phyloP scores from a whole-genome alignment of 768 basidiomycete species.

The Multifurca ochricompacta region DNA sequence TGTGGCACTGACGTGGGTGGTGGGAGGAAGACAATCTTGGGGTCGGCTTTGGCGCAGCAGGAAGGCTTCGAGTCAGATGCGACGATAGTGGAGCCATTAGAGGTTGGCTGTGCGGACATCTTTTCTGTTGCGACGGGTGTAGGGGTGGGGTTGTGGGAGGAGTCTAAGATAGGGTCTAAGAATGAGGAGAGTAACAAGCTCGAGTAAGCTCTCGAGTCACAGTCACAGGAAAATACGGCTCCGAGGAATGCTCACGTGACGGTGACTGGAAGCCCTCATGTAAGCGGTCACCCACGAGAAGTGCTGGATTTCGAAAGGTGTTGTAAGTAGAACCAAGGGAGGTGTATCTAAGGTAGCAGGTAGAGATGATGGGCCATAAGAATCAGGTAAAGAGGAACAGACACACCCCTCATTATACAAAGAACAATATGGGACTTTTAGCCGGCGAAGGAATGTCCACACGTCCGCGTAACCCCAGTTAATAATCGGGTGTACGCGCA shows the following conservation, averaged over 20 bases:
- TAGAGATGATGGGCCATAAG: neutral
- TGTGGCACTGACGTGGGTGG: neutral
- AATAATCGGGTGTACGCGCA: constrained; percentile 91
- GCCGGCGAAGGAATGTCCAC: constrained; percentile 73
- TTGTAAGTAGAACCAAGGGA: constrained; percentile 94
- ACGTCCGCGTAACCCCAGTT: constrained; percentile 90
- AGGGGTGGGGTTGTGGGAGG: neutral
- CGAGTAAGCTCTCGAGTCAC: neutral
- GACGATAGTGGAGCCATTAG: neutral
- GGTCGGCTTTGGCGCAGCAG: neutral
- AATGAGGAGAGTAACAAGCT: neutral
- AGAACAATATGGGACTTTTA: constrained; percentile 78
- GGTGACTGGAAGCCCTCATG: constrained; percentile 22
- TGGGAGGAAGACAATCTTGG: neutral
- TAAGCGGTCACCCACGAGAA: constrained; percentile 32
- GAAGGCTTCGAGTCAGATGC: neutral
- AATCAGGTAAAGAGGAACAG: neutral
- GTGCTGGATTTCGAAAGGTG: constrained; percentile 87
- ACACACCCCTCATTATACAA: constrained; percentile 85
- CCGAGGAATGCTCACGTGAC: neutral
- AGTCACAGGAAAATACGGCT: neutral
- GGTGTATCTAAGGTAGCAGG: constrained; percentile 61
- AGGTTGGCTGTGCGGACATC: neutral
- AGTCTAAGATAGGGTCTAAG: neutral
- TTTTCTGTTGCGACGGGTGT: neutral